A percentile compares a stretch with the other conserved stretches of the same genome.
Conservation (phyloP, 768 basidiomycete species). For the Ephemerocybe angulata region DNA sequence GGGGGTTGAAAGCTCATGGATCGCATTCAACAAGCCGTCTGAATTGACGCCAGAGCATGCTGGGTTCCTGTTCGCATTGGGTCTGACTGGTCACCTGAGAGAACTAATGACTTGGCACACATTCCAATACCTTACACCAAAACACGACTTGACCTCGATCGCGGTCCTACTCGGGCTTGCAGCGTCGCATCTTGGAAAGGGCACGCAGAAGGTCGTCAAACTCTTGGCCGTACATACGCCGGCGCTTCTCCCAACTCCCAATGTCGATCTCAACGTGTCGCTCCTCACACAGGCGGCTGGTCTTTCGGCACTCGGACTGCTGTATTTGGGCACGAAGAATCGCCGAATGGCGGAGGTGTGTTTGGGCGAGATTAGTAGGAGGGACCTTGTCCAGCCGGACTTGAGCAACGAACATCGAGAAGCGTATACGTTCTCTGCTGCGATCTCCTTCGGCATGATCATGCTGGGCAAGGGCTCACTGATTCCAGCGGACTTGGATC, state of each 20-base stretch:
- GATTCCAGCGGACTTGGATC: conserved; percentile 70
- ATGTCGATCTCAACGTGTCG: conserved; percentile 86
- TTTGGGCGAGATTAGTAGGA: conserved; percentile 75
- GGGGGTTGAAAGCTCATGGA: conserved; percentile 90
- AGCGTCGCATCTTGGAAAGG: conserved; percentile 83
- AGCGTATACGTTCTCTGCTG: conserved; percentile 85
- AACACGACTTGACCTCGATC: conserved; percentile 93
- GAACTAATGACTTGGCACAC: conserved; percentile 94
- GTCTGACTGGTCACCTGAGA: conserved; percentile 86
- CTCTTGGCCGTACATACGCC: conserved; percentile 91
- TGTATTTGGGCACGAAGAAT: conserved; percentile 86
- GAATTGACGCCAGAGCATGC: conserved; percentile 92
- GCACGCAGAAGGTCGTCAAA: conserved; percentile 85
- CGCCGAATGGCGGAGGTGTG: conserved; percentile 92
- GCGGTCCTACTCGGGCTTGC: conserved; percentile 91
- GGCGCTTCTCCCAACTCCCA: conserved; percentile 82
- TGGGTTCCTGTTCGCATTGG: conserved; percentile 92
- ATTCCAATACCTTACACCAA: conserved; percentile 90
- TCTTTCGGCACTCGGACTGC: conserved; percentile 79
- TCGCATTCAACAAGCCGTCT: conserved; percentile 90
- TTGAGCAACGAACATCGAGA: conserved; percentile 87
- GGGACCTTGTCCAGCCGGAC: conserved; percentile 76
- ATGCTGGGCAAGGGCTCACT: conserved; percentile 86
- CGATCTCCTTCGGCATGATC: conserved; percentile 92
- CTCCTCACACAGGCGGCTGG: conserved; percentile 89